phyloP scores from a whole-genome alignment of 164 flowering plant species.

The Stephania japonica region DNA sequence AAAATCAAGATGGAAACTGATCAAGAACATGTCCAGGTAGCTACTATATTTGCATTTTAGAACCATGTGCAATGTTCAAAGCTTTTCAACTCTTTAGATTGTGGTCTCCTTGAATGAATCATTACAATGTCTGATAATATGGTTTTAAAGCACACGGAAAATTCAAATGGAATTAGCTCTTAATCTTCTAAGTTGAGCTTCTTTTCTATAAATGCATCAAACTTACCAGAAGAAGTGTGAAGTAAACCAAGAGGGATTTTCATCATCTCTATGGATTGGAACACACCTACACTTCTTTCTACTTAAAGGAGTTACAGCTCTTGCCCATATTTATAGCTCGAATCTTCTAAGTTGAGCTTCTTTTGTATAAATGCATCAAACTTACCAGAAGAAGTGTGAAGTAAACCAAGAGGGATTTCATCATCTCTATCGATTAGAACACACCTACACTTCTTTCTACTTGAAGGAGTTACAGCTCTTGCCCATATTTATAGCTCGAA shows the following conservation, averaged over 20 bases:
- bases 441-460: neutral
- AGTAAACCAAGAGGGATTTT: neutral
- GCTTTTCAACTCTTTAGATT: neutral
- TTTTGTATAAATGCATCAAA: neutral
- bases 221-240: neutral
- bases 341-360: neutral
- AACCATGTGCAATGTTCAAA: neutral
- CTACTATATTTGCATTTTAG: no score
- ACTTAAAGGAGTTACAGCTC: neutral
- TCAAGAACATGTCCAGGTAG: no score
- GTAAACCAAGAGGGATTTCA: conserved; percentile 1
- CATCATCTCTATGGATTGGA: neutral
- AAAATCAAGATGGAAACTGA: no score
- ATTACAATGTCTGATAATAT: neutral
- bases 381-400: neutral
- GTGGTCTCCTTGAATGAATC: neutral
- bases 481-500: neutral
- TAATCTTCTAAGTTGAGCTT: neutral
- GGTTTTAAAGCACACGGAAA: neutral
- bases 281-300: neutral
- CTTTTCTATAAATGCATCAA: neutral
- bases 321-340: neutral
- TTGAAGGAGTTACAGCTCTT: neutral
- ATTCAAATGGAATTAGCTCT: neutral
- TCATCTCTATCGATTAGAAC: neutral